A percentile compares a stretch with the other conserved stretches of the same genome.
Conservation (phyloP, 345 rosid genomes). For the Citrus reticulata region DNA sequence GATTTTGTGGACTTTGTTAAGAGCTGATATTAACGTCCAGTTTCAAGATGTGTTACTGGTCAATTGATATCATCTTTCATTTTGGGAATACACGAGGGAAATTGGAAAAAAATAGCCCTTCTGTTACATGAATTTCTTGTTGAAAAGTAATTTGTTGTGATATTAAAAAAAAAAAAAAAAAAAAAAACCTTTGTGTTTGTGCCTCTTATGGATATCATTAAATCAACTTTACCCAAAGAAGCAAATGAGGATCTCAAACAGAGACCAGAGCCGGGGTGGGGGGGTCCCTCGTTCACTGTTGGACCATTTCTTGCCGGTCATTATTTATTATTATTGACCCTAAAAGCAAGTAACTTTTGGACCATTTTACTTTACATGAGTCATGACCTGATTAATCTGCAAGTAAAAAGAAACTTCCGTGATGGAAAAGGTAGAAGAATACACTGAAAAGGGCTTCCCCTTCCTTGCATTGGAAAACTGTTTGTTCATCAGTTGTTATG, state of each 20-base stretch:
- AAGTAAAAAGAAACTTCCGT: constrained; percentile 4
- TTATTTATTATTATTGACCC: not conserved
- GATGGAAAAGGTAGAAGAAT: not conserved
- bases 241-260: constrained; percentile 7
- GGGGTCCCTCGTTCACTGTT: constrained; percentile 8
- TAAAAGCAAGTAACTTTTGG: not conserved
- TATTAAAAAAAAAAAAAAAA: not conserved
- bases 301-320: not conserved
- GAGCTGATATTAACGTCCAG: not conserved
- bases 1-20: not conserved
- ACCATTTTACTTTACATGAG: not conserved
- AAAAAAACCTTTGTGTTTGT: not conserved
- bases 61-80: too few species aligned
- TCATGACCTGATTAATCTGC: not conserved
- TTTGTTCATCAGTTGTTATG: not conserved
- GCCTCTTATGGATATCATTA: constrained; percentile 3
- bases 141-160: not conserved
- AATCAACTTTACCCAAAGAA: not conserved
- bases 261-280: not conserved
- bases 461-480: not conserved
- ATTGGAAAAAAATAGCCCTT: not conserved
- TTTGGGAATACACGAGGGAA: not conserved
- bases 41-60: too few species aligned
- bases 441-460: constrained; percentile 3
- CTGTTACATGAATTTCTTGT: not conserved